A percentile compares a stretch with the other conserved stretches of the same genome.
Conservation (phyloP, 176 grass and related monocot species). For the Oryza rufipogon region DNA sequence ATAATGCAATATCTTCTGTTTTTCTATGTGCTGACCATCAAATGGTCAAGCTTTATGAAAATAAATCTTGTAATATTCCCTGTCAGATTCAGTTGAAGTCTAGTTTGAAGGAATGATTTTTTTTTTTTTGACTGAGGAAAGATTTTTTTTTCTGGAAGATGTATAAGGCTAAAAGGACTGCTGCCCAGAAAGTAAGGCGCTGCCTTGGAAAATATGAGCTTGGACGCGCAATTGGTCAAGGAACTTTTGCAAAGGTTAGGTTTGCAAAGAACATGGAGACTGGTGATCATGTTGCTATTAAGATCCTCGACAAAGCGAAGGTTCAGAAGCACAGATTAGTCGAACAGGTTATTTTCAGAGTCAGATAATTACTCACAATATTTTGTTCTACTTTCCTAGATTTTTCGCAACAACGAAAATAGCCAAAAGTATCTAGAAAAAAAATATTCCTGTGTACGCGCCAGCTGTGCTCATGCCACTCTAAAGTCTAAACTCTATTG, state of each 20-base stretch:
- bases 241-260: conserved; percentile 90
- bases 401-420: background rate
- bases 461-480: conserved; percentile 21
- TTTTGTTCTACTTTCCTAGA: background rate
- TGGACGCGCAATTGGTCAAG: conserved; percentile 88
- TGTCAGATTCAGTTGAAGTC: background rate
- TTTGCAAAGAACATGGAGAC: conserved; percentile 90
- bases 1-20: background rate
- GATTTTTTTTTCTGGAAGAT: conserved; percentile 23
- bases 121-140: background rate
- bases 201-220: conserved; percentile 93
- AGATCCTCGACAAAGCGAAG: conserved; percentile 95
- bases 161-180: conserved; percentile 67
- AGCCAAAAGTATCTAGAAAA: background rate
- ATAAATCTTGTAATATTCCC: background rate
- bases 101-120: background rate
- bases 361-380: conserved; percentile 5
- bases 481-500: conserved; percentile 46
- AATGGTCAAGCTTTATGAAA: background rate
- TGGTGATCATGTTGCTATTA: conserved; percentile 82
- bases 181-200: conserved; percentile 78
- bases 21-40: background rate
- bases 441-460: background rate
- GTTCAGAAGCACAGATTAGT: conserved; percentile 83
- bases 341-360: conserved; percentile 71